Percentiles rank a stretch among this genome's conserved stretches.
phyloP scores from a whole-genome alignment of 768 basidiomycete genomes.

The Psilocybe azurescens region DNA sequence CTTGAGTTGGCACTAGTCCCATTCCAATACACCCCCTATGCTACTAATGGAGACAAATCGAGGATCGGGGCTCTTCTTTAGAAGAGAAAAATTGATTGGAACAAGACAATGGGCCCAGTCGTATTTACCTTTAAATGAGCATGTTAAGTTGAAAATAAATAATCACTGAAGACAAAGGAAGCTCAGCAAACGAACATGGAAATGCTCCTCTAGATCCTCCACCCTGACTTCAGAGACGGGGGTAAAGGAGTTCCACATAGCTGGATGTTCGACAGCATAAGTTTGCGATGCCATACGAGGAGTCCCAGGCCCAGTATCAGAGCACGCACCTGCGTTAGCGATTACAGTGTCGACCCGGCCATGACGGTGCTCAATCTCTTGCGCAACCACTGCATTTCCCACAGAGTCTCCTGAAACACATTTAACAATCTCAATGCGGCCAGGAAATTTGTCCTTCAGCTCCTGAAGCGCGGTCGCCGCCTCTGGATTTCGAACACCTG shows the following conservation, averaged over 20 bases:
- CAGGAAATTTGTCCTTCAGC: not conserved
- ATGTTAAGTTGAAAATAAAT: too few species aligned
- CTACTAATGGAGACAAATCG: conserved; percentile 11
- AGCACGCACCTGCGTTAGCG: not conserved
- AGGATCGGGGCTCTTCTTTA: conserved; percentile 3
- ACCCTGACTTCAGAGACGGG: not conserved
- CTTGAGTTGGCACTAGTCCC: not conserved
- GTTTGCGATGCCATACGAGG: too few species aligned
- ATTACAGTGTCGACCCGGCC: conserved; percentile 2
- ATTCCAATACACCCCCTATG: not conserved
- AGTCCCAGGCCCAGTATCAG: too few species aligned
- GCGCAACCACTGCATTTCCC: not conserved
- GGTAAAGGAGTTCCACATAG: not conserved
- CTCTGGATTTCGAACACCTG: not conserved
- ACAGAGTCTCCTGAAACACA: not conserved
- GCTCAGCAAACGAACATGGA: not conserved
- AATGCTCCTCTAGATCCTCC: not conserved
- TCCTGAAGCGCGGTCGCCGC: not conserved
- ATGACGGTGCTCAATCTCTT: conserved; percentile 1
- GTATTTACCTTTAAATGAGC: conserved; percentile 4
- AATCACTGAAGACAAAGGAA: too few species aligned
- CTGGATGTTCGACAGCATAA: not conserved
- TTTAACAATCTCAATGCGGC: conserved; percentile 1
- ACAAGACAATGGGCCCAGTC: conserved; percentile 5
- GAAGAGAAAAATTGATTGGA: conserved; percentile 1